Conservation (phyloP, 352 stramenopile species). For the Peronospora destructor region DNA sequence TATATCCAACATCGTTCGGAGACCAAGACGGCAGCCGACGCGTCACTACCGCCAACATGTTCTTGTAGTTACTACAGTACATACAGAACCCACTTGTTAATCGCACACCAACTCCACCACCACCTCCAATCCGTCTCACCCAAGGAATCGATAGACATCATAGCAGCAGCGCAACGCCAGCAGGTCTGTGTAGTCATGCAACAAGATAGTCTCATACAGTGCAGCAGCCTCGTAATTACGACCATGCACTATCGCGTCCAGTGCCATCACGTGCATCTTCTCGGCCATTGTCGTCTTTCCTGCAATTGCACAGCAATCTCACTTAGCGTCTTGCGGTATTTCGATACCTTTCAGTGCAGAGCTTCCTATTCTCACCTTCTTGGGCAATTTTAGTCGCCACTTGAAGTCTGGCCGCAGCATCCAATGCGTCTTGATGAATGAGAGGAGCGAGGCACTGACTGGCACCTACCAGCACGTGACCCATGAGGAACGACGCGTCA, state of each 20-base stretch:
- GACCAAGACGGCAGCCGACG: constrained; percentile 71
- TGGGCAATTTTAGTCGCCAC: constrained; percentile 32
- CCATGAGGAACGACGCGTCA: constrained; percentile 70
- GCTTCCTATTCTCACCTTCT: constrained; percentile 20
- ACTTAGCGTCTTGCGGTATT: constrained; percentile 2
- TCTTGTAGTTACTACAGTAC: constrained; percentile 60
- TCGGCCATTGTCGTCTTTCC: constrained; percentile 33
- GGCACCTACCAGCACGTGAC: constrained; percentile 69
- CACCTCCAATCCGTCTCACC: constrained; percentile 32
- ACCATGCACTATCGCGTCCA: constrained; percentile 66
- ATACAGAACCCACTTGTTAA: constrained; percentile 8
- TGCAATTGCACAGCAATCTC: constrained; percentile 9
- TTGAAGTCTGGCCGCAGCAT: constrained; percentile 33
- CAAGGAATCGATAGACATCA: constrained; percentile 73
- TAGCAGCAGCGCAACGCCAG: constrained; percentile 71
- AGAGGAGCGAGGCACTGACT: constrained; percentile 64
- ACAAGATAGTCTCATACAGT: constrained; percentile 77
- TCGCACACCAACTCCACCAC: background rate
- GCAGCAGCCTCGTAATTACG: constrained; percentile 55
- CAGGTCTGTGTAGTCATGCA: constrained; percentile 57
- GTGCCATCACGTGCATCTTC: constrained; percentile 65
- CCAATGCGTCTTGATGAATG: constrained; percentile 58
- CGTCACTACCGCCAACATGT: constrained; percentile 64
- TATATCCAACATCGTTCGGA: constrained; percentile 69
- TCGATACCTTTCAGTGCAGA: background rate